These are phyloP conservation scores for Neospora caninum DNA, from an alignment of 169 alveolate genomes.

Conservation along the genomic window DNA sequence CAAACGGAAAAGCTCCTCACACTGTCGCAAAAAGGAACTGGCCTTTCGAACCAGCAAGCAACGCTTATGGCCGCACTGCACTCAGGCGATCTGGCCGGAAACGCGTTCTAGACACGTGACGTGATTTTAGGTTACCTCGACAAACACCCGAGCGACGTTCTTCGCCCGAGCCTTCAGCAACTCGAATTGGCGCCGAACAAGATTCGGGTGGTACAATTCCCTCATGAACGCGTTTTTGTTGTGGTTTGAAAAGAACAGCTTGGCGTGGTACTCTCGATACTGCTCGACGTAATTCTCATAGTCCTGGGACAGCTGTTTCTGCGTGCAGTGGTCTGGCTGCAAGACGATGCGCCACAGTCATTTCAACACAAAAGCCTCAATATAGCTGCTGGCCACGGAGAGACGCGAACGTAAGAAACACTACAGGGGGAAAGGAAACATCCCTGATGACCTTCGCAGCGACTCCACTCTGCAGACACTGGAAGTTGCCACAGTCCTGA, in stretches of 20 bases:
- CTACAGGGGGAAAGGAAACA: too few relatives aligned
- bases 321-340: conserved; percentile 41
- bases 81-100: too few relatives aligned
- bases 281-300: conserved; percentile 32
- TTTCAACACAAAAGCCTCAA: neutral
- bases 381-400: neutral
- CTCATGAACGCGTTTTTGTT: conserved; percentile 2
- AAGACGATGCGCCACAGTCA: neutral
- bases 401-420: neutral
- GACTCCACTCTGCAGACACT: too few relatives aligned
- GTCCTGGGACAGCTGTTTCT: conserved; percentile 28
- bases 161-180: conserved; percentile 27
- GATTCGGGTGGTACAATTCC: conserved; percentile 42
- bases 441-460: too few relatives aligned
- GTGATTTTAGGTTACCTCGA: neutral
- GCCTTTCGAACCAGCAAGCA: too few relatives aligned
- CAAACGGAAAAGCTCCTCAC: too few relatives aligned
- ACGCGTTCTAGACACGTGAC: neutral
- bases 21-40: too few relatives aligned
- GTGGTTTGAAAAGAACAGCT: neutral
- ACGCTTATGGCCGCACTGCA: too few relatives aligned
- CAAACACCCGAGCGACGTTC: neutral
- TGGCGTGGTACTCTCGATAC: conserved; percentile 20
- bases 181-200: neutral
- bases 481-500: too few relatives aligned